Evolutionary conservation across 257 asterid species (phyloP).

Genomic region (Salvia splendens): DNA sequence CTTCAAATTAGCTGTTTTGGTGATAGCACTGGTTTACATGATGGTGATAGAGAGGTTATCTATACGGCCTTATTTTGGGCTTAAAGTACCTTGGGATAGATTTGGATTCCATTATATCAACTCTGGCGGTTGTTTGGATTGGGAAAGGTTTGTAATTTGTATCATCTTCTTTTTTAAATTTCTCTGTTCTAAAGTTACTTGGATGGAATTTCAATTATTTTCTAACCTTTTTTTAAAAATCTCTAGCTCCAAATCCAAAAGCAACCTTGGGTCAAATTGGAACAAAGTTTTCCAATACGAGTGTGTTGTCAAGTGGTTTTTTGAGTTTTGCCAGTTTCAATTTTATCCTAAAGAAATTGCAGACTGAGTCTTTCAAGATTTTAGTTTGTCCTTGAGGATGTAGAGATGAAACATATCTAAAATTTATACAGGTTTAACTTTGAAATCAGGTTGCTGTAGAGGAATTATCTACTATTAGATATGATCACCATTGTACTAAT

Average conservation of each 20-base stretch:
- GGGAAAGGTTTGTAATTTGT: not conserved
- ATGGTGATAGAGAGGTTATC: conserved; percentile 1
- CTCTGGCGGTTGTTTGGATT: not conserved
- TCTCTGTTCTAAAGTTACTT: not conserved
- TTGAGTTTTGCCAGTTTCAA: not conserved
- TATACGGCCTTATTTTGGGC: not conserved
- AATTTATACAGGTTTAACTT: not conserved
- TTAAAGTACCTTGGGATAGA: not conserved
- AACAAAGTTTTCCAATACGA: not conserved
- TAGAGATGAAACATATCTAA: not conserved
- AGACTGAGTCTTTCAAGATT: conserved; percentile 1
- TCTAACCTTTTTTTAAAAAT: not conserved
- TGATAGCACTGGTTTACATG: not conserved
- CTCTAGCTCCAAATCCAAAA: not conserved
- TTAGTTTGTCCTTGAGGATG: not conserved
- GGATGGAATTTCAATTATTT: not conserved
- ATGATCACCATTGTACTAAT: conserved; percentile 12
- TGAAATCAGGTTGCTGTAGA: not conserved
- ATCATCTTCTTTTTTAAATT: not conserved
- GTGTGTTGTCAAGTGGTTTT: too few relatives aligned
- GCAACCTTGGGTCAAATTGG: not conserved
- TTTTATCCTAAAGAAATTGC: not conserved
- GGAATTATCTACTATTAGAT: not conserved
- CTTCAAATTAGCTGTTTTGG: not conserved
- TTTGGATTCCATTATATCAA: not conserved